Evolutionary conservation across 78 protist species (phyloP).

Genomic region (Chrysochromulina parva): DNA sequence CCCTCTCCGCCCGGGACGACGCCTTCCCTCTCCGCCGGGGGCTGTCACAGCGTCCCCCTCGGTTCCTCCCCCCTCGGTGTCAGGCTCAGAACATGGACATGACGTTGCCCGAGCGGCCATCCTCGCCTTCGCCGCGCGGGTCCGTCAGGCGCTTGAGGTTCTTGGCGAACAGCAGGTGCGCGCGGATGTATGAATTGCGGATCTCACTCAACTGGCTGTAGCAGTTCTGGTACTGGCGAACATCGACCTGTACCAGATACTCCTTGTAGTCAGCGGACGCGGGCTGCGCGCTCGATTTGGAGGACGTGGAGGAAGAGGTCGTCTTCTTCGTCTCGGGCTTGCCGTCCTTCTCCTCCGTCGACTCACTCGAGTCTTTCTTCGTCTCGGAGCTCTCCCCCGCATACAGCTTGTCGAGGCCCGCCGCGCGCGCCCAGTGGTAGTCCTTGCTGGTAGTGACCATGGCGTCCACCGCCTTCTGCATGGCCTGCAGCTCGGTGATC

Average conservation of each 20-base stretch:
- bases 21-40: no score
- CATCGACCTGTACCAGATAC: neutral
- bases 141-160: neutral
- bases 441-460: neutral
- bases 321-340: neutral
- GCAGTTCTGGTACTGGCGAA: neutral
- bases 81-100: neutral
- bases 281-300: neutral
- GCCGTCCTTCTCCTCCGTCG: neutral
- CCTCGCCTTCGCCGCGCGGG: neutral
- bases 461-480: neutral
- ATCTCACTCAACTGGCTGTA: neutral
- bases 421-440: constrained; percentile 8
- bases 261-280: neutral
- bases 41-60: no score
- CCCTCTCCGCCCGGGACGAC: no score
- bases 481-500: neutral
- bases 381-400: neutral
- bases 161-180: neutral
- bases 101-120: neutral
- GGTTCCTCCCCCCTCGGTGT: no score
- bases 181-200: neutral
- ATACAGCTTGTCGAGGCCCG: neutral
- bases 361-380: no score
- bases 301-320: neutral